These are phyloP conservation scores for Aureobasidium sp. DNA, from an alignment of 2,329 filamentous ascomycete genomes.

Conservation along the genomic window DNA sequence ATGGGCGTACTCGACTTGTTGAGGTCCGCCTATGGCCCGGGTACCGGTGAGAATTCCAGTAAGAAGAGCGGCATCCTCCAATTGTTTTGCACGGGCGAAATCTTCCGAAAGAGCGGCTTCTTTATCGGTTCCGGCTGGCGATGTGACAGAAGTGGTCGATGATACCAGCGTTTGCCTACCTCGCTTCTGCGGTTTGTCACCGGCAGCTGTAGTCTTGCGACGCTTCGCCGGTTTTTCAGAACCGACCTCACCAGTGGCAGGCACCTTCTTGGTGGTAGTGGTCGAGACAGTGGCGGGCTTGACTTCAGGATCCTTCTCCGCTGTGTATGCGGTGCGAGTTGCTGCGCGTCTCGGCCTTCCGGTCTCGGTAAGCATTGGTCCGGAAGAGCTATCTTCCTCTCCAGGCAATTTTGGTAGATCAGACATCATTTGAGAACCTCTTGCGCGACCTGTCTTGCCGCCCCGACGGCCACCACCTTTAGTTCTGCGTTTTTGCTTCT, in stretches of 20 bases:
- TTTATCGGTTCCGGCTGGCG: constrained; percentile 28
- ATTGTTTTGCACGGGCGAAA: constrained; percentile 20
- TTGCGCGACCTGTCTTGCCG: constrained; percentile 43
- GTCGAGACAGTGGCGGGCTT: constrained; percentile 56
- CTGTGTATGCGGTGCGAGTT: constrained; percentile 66
- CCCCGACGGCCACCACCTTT: constrained; percentile 35
- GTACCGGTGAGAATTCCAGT: constrained; percentile 24
- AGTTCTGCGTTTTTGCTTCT: constrained; percentile 36
- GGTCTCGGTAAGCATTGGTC: constrained; percentile 38
- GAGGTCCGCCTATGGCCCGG: constrained; percentile 6
- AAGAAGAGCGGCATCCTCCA: constrained; percentile 30
- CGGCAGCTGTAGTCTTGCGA: constrained; percentile 20
- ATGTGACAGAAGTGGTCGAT: constrained; percentile 31
- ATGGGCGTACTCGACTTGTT: constrained; percentile 15
- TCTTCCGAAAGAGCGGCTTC: constrained; percentile 29
- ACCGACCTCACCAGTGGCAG: constrained; percentile 24
- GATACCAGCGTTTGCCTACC: constrained; percentile 25
- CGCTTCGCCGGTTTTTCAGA: constrained; percentile 30
- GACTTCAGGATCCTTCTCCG: constrained; percentile 56
- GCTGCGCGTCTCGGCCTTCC: constrained; percentile 46
- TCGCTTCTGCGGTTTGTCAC: constrained; percentile 25
- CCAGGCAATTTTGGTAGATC: constrained; percentile 45
- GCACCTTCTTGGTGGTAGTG: constrained; percentile 30
- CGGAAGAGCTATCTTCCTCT: constrained; percentile 34
- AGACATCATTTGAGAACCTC: constrained; percentile 54